Base-by-base conservation (phyloP, 192 early-diverging fungal genomes). In the Coemansia sp. region DNA sequence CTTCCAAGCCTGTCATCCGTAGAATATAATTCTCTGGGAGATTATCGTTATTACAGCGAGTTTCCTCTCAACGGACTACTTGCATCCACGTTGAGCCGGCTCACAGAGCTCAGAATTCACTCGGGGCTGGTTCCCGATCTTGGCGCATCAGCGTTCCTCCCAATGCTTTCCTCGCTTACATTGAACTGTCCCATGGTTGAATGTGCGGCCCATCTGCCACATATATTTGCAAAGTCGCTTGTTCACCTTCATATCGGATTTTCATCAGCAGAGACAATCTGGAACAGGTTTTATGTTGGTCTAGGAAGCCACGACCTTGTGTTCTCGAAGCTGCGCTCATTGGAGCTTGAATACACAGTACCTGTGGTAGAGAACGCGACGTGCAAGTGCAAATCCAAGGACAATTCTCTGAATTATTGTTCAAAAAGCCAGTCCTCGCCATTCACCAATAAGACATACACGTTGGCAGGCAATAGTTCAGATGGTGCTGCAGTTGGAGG, bases 61-160 rank as follows among this genome's bases (percentile, higher is more conserved):
- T 80, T 80, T 39, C 77, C 71, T 21, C 63, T 80, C 1, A 72
- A 80, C 56, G 72, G 72, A 0, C 48, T 80, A 44, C 57, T 80
- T 1, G 62, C 72, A 39, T 74, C 77, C 7, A 68, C 62, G 43
- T 63, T 80, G 26, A 68, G 68, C 21, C 61, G 69, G 23, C 54
- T 80, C 5, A 18, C 47, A 0, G 58, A 65, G 11, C 49, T 80
- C 9, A 21, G 61, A 11, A 52, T 73, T 11, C 42, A 43, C 9
- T 68, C 77, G 39, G 69, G 69, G 15, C 61, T 80, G 39, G 56
- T 70, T 47, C 77, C 77, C 13, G 64, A 63, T 9, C 57, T 80
- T 44, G 63, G 69, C n/a, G 58, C 68, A 9, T 56, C 77, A 11
- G 72, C 72, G 21, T 80, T 80, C 15, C 44, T 80, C 23, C 77